Evolutionary conservation across 495 filamentous ascomycete genomes (phyloP).

Genomic region (Parachaetomium inaequale): DNA sequence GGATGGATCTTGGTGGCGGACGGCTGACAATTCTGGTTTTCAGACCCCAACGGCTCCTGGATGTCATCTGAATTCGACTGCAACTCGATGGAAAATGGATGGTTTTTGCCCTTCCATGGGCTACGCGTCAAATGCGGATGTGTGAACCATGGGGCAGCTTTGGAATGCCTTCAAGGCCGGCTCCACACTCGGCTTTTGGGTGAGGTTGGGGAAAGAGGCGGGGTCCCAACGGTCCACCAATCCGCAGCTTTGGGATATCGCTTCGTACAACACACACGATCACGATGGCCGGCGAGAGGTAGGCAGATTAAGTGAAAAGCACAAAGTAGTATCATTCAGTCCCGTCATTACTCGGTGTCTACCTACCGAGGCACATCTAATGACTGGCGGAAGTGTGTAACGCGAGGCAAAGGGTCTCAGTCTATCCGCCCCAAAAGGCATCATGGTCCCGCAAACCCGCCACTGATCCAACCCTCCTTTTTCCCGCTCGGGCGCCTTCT

Average conservation of each 20-base stretch:
- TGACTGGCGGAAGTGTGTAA: constrained; percentile 7
- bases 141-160: not conserved
- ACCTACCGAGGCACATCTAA: constrained; percentile 11
- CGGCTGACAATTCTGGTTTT: not conserved
- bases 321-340: not conserved
- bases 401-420: constrained; percentile 5
- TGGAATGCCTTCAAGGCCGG: not conserved
- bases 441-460: constrained; percentile 3
- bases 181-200: not conserved
- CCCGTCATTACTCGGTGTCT: constrained; percentile 15
- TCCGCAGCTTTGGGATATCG: not conserved
- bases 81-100: not conserved
- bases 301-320: not conserved
- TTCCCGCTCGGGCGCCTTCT: not conserved
- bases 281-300: not conserved
- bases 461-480: constrained; percentile 11
- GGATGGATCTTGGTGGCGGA: not conserved
- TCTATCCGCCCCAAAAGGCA: constrained; percentile 16
- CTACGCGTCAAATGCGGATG: not conserved
- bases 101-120: not conserved
- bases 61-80: not conserved
- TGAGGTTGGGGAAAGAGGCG: not conserved
- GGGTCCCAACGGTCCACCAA: not conserved
- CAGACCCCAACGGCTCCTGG: not conserved
- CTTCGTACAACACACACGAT: not conserved